phyloP scores from a whole-genome alignment of 257 asterid genomes.

The Solanum chilense region DNA sequence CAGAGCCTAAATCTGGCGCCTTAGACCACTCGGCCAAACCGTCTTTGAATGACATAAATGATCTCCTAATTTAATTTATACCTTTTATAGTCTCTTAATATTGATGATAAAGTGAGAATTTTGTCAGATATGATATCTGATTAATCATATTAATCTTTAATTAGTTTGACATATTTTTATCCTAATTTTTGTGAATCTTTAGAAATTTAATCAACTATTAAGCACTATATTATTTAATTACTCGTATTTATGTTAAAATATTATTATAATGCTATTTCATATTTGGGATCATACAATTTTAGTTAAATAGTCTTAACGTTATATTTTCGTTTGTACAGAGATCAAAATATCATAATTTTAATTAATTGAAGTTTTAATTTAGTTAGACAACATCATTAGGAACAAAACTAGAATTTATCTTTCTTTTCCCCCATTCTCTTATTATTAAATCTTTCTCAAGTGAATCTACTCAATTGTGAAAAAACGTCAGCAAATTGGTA shows the following conservation, averaged over 20 bases:
- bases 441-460: not conserved
- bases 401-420: not conserved
- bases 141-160: no score
- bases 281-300: not conserved
- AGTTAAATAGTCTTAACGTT: not conserved
- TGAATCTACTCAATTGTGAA: not conserved
- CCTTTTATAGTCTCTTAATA: not conserved
- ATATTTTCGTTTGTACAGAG: not conserved
- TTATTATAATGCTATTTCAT: not conserved
- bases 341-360: not conserved
- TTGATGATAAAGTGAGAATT: no score
- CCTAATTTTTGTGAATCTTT: not conserved
- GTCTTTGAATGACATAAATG: accelerated
- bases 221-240: not conserved
- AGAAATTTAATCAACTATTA: not conserved
- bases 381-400: not conserved
- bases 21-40: slow-evolving; percentile 99
- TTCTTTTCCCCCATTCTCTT: not conserved
- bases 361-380: not conserved
- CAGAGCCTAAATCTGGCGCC: slow-evolving; percentile 99
- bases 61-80: accelerated
- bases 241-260: not conserved
- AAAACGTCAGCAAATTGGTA: not conserved
- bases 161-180: not conserved
- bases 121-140: not conserved